phyloP scores from a whole-genome alignment of 192 early-diverging fungal genomes.

The Cetraspora pellucida region DNA sequence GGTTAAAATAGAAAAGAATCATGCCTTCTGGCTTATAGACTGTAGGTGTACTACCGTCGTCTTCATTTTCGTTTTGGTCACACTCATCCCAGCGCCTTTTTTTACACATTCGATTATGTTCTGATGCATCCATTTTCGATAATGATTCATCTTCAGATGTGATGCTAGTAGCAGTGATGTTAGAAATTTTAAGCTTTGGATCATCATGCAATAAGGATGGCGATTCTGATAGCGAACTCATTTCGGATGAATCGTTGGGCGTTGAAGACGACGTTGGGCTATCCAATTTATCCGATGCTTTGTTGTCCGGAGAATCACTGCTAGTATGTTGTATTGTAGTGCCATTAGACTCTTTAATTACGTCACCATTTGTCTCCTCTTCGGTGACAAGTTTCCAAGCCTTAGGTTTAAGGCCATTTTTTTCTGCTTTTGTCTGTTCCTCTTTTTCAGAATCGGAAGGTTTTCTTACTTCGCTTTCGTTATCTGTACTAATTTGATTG shows the following conservation, averaged over 20 bases:
- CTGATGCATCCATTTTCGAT: background rate
- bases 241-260: conserved; percentile 21
- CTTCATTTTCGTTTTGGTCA: conserved; percentile 3
- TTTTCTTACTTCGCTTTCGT: background rate
- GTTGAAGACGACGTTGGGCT: conserved; percentile 1
- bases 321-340: background rate
- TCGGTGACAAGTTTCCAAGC: background rate
- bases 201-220: conserved; percentile 10
- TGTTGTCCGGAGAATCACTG: conserved; percentile 2
- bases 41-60: background rate
- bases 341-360: conserved; percentile 4
- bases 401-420: background rate
- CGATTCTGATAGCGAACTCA: conserved; percentile 16
- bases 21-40: conserved; percentile 8
- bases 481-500: conserved; percentile 6
- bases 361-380: background rate
- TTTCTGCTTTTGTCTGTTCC: background rate
- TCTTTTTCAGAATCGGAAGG: conserved; percentile 1
- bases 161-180: background rate
- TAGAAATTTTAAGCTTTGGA: background rate
- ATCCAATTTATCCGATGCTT: background rate
- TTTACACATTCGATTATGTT: background rate
- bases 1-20: background rate
- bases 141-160: conserved; percentile 11
- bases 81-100: background rate